Base-by-base conservation (phyloP, 2,329 filamentous ascomycete species). In the Myriosclerotinia scirpicola region DNA sequence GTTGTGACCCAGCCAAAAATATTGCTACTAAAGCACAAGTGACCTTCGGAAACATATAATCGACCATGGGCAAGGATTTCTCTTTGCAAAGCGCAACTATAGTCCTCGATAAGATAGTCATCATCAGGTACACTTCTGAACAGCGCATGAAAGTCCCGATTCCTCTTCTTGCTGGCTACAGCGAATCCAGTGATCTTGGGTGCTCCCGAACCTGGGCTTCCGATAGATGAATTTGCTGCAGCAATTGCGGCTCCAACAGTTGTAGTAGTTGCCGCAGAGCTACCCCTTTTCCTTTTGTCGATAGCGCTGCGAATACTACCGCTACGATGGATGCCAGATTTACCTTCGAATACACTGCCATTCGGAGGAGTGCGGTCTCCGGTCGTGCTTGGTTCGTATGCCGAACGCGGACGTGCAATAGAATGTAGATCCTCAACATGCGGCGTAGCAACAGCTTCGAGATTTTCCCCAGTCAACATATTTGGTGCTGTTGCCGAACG, bases 1-100 rank as follows among this genome's bases (percentile, higher is more conserved):
- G 95, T 99, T 0, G 95, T 99, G 30, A 96, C 91, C 95, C 95
- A 99, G 64, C 95, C 95, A 56, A 99, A 86, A 71, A 99, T 99
- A 76, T 99, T 99, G 81, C 95, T 98, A 75, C 93, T 97, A 79
- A 99, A 99, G 81, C 95, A 99, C 56, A 99, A 87, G 76, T 99
- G 94, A 14, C 94, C 93, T 79, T 99, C 95, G 0, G 95, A 98
- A 53, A 99, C 92, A 75, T 99, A 99, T 17, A 99, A 84, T 52
- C 95, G 87, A 7, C 95, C 95, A 72, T 97, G 95, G 8, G 96
- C 87, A 46, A 99, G 85, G 68, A 99, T 99, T 76, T 99, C 96
- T 71, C 93, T 88, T 78, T 99, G 95, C 67, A 99, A 79, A 5
- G 95, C 95, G 77, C 95, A 97, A 77, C 95, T 97, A 78, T 98